A percentile compares a stretch with the other conserved stretches of the same genome.
Evolutionary conservation across 2,329 filamentous ascomycete genomes (phyloP).

Genomic region (Colletotrichum musae): DNA sequence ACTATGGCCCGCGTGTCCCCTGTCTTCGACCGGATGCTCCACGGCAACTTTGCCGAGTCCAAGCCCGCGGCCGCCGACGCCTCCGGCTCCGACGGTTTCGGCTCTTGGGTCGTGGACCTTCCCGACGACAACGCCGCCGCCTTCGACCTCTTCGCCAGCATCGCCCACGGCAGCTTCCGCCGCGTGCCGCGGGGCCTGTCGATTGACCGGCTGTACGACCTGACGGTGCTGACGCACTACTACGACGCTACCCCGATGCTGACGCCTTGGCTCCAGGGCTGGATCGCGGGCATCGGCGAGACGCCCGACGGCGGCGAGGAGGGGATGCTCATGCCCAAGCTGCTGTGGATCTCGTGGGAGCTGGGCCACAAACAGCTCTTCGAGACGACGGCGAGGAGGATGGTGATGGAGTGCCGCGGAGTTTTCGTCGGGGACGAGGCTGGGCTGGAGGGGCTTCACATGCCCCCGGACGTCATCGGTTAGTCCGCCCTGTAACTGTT

Average conservation of each 20-base stretch:
- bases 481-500: not conserved
- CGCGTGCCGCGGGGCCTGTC: slow-evolving; percentile 44
- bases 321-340: slow-evolving; percentile 41
- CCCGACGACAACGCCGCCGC: slow-evolving; percentile 50
- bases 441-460: slow-evolving; percentile 24
- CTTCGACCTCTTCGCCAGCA: slow-evolving; percentile 49
- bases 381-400: slow-evolving; percentile 41
- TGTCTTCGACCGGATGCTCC: slow-evolving; percentile 49
- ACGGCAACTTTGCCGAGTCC: slow-evolving; percentile 47
- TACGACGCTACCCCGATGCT: slow-evolving; percentile 47
- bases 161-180: slow-evolving; percentile 49
- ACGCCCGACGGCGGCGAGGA: slow-evolving; percentile 24
- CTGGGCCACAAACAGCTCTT: slow-evolving; percentile 47
- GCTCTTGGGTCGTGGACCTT: slow-evolving; percentile 47
- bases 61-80: slow-evolving; percentile 27
- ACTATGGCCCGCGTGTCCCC: slow-evolving; percentile 47
- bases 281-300: slow-evolving; percentile 42
- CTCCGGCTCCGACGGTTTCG: not conserved
- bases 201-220: slow-evolving; percentile 46
- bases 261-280: slow-evolving; percentile 45
- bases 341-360: slow-evolving; percentile 53
- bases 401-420: slow-evolving; percentile 45
- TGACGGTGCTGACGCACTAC: slow-evolving; percentile 50
- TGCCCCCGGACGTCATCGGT: slow-evolving; percentile 45
- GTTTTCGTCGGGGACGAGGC: slow-evolving; percentile 29